Evolutionary conservation across 2,329 filamentous ascomycete species (phyloP).

Genomic region (Diaporthe sp.): DNA sequence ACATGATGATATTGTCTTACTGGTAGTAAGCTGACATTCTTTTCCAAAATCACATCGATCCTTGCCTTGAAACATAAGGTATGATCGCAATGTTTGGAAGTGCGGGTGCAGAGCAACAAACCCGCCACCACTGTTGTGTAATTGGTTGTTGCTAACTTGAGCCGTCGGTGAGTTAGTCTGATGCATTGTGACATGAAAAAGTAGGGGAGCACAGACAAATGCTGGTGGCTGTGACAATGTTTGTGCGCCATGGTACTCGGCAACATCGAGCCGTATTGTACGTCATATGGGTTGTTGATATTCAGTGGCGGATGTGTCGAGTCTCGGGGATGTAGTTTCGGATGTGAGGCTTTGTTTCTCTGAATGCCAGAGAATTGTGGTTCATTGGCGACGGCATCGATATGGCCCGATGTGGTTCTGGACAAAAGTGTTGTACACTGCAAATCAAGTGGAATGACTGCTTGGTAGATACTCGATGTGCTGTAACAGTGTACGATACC

Average conservation of each 20-base stretch:
- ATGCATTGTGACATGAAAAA: not conserved
- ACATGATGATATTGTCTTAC: not conserved
- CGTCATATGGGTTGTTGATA: slow-evolving; percentile 6
- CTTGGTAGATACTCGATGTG: not conserved
- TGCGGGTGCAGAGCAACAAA: not conserved
- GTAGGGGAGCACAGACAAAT: not conserved
- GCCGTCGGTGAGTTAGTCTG: not conserved
- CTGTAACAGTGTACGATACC: not conserved
- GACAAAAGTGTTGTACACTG: not conserved
- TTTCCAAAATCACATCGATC: not conserved
- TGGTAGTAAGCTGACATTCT: not conserved
- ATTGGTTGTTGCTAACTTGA: not conserved
- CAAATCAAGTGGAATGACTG: not conserved
- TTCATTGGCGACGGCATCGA: not conserved
- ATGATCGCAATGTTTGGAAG: not conserved
- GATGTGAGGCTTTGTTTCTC: not conserved
- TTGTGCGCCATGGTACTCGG: not conserved
- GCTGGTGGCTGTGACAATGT: not conserved
- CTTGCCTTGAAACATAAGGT: not conserved
- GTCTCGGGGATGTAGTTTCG: not conserved
- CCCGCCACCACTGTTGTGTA: not conserved
- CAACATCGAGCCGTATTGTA: not conserved
- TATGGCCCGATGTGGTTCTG: not conserved
- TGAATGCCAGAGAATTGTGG: slow-evolving; percentile 4
- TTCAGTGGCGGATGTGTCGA: not conserved